A percentile compares a stretch with the other conserved stretches of the same genome.
These are phyloP conservation scores for Trichaptum fuscoviolaceum DNA, from an alignment of 768 basidiomycete genomes.

Conservation along the genomic window DNA sequence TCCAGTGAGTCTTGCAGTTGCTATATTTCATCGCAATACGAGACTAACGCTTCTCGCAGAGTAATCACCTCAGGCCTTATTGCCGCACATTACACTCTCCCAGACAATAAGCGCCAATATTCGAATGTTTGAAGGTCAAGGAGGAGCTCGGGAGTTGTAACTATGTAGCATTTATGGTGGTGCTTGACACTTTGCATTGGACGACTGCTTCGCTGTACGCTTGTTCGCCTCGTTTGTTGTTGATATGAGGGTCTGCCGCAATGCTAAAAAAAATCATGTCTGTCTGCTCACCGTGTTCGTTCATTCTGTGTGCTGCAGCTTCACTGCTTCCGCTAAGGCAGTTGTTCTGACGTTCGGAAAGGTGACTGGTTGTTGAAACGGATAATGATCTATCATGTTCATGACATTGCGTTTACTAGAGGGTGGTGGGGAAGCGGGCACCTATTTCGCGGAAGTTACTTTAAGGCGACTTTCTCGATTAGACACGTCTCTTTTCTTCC, in stretches of 20 bases:
- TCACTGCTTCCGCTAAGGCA: too few species aligned
- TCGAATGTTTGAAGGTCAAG: neutral
- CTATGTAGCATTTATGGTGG: neutral
- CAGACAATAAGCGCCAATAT: neutral
- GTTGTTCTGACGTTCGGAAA: too few species aligned
- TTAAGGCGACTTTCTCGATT: too few species aligned
- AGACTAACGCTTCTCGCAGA: neutral
- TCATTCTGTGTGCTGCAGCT: too few species aligned
- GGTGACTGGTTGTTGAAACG: too few species aligned
- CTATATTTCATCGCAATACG: neutral
- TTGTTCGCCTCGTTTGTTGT: neutral
- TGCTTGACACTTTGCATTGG: neutral
- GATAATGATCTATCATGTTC: too few species aligned
- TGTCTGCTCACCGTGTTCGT: neutral
- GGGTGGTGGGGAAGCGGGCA: too few species aligned
- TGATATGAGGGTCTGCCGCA: neutral
- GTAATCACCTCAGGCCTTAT: neutral
- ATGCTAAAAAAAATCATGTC: neutral
- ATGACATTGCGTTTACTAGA: too few species aligned
- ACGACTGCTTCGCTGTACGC: neutral
- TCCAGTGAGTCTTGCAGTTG: constrained; percentile 59
- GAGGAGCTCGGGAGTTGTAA: neutral
- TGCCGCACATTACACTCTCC: neutral
- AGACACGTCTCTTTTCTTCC: too few species aligned
- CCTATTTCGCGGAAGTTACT: too few species aligned